Conservation (phyloP, 2,329 filamentous ascomycete species). For the Neocatenulostroma microsporum region DNA sequence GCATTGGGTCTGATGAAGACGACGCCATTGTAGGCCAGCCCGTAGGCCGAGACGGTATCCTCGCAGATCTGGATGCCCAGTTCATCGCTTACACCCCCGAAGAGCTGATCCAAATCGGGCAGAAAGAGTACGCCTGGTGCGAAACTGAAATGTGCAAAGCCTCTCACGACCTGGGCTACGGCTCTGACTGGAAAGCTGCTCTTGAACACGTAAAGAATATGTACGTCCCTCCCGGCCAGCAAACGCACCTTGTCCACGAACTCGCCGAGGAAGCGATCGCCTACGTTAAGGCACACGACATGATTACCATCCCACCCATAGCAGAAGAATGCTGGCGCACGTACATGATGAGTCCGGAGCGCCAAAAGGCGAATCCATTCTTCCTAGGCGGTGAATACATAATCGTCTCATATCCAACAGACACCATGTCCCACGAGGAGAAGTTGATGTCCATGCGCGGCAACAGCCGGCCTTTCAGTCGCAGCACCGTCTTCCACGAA, state of each 20-base stretch:
- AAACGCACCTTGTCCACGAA: constrained; percentile 45
- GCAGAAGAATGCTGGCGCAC: constrained; percentile 49
- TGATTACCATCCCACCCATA: constrained; percentile 49
- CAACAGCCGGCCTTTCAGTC: constrained; percentile 51
- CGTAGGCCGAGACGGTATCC: constrained; percentile 45
- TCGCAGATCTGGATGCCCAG: constrained; percentile 48
- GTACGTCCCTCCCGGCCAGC: constrained; percentile 48
- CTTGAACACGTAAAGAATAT: constrained; percentile 51
- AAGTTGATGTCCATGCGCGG: constrained; percentile 55
- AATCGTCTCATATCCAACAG: constrained; percentile 50
- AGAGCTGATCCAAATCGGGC: constrained; percentile 46
- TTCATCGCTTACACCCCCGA: constrained; percentile 53
- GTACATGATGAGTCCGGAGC: constrained; percentile 49
- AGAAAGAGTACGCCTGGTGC: constrained; percentile 50
- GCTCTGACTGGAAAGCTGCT: constrained; percentile 45
- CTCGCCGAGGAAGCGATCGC: constrained; percentile 46
- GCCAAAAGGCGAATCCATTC: constrained; percentile 51
- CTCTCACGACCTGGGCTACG: constrained; percentile 42
- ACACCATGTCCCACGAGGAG: constrained; percentile 45
- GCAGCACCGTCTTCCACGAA: constrained; percentile 55
- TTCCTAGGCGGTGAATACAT: constrained; percentile 51
- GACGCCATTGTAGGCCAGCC: constrained; percentile 52
- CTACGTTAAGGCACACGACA: constrained; percentile 48
- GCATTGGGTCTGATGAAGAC: constrained; percentile 36
- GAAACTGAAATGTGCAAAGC: constrained; percentile 48